Evolutionary conservation across 257 asterid species (phyloP), one percentile per base, ranked within the genome.

Genomic region (Ligustrum vulgare): DNA sequence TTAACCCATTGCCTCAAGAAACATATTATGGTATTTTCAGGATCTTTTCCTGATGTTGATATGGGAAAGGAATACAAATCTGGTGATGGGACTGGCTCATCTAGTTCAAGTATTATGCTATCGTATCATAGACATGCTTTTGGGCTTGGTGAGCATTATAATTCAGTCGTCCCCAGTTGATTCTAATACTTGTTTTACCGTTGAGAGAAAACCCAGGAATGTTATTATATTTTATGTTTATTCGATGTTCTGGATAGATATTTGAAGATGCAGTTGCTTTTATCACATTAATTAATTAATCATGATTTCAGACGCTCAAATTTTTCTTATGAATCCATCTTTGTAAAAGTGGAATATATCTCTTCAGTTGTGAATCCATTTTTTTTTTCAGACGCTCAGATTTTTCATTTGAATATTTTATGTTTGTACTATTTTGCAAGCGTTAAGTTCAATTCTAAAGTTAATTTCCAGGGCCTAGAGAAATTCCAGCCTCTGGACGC

Each of bases 81-180:
- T 28, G 81, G 82, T 1, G 77, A 77, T 4, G 6, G 54, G 54
- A 45, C 54, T 45, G 54, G 54, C 54, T 76, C 82, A 20, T 71
- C 82, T 13, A 41, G 56, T 60, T 71, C 89, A 8, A 92, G 91
- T 77, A 84, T 95, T 39, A 84, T 82, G 91, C 81, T 95, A 8
- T 95, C 99, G 3, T 93, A 87, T 84, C 99, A 95, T 81, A 81
- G 78, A 84, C 97, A 93, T 80, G 99, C 98, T 36, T 93, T 89
- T 81, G 98, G 99, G 73, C 96, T 95, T 2, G 97, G 99, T 16
- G 97, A 95, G 98, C 98, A 95, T 83, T 95, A 93, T 71, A 91
- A 95, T 82, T 95, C 98, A 0, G 88, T 95, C 10, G 84, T 93
- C 67, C 98, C 93, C 51, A 71, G 68, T 73, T 60, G 82, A 49